Evolutionary conservation across 345 rosid genomes (phyloP), one percentile per base, ranked within the genome.

Genomic region (Luvunga scandens): DNA sequence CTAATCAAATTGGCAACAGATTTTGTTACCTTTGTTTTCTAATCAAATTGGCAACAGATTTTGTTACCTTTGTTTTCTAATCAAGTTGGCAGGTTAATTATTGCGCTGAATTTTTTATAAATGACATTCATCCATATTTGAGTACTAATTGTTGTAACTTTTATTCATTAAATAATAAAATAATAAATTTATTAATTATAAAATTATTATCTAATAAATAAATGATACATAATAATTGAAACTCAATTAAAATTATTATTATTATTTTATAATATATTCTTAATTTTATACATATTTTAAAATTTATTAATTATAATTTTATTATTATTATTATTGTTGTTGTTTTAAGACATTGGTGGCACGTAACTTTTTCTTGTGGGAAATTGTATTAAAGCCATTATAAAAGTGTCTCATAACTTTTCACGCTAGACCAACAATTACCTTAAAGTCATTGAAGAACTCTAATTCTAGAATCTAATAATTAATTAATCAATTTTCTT

Each of bases 401-500:
- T 53, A 18, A 53, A 45, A 22, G 62, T 59, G 62, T 59, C 24
- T 6, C 2, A 63, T 2, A 6, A 0, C 36, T 28, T 63, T 14
- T 63, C 22, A 63, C 31, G 36, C n/a, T 4, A 5, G 28, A 9
- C 65, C 21, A 62, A 12, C 30, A 14, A 28, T 28, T 62, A 13
- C 8, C 4, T 27, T 4, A 6, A 14, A 61, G 28, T 27, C 16
- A 0, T 62, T 62, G n/a, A 59, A 28, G 6, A 61, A 62, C 66
- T 62, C 9, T 2, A 30, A 30, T 59, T n/a, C 62, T n/a, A 59
- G 27, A 59, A 59, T 64, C 38, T 6, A 64, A 64, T 28, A 63
- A 63, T 63, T 69, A 28, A 63, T 63, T 69, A 69, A 69, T 45
- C 36, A 48, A 69, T 48, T 69, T 48, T 69, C 19, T 45, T 18